Base-by-base conservation (phyloP, 2,329 filamentous ascomycete species). In the Rugonectria rugulosa region DNA sequence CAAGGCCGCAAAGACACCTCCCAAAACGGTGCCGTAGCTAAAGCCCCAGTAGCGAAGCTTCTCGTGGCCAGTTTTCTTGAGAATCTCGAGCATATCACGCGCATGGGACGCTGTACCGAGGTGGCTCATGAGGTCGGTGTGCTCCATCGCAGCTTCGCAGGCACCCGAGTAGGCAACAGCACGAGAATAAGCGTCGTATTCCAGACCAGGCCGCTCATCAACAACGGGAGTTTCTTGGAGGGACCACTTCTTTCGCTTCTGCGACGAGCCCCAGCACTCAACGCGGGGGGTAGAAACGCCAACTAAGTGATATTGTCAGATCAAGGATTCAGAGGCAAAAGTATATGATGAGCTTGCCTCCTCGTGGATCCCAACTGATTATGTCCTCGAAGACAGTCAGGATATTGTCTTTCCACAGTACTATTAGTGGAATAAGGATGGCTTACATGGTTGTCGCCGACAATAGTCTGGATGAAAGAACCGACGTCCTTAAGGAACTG, bases 11-110 rank as follows among this genome's bases (percentile, higher is more conserved):
- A 83, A 83, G 0, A 77, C 77, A 11, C 76, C 79, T 4, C 81
- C 82, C 0, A 85, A 72, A 2, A 83, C 65, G 7, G 80, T 82
- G 9, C 81, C 81, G 57, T 84, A 84, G 59, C 80, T 83, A 53
- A 83, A 79, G 1, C 81, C 82, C 81, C 81, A 84, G 64, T 82
- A 84, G 38, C 72, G 73, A 6, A 82, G 70, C 67, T 74, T 77
- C 4, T 72, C 66, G 47, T 77, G 62, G 2, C 77, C 78, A 6
- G 73, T 71, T 60, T 75, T 70, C 26, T 75, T 53, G 14, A 80
- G 65, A 10, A 82, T 77, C 61, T 77, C 79, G 0, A 81, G 72
- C 76, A 82, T 73, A 56, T 82, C 79, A 15, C 79, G 69, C 0
- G 77, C 79, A 31, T 77, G 73, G 4, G 75, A 79, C 1, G 75